Evolutionary conservation across 2,329 filamentous ascomycete species (phyloP).

Genomic region (Diaporthe ilicicola): DNA sequence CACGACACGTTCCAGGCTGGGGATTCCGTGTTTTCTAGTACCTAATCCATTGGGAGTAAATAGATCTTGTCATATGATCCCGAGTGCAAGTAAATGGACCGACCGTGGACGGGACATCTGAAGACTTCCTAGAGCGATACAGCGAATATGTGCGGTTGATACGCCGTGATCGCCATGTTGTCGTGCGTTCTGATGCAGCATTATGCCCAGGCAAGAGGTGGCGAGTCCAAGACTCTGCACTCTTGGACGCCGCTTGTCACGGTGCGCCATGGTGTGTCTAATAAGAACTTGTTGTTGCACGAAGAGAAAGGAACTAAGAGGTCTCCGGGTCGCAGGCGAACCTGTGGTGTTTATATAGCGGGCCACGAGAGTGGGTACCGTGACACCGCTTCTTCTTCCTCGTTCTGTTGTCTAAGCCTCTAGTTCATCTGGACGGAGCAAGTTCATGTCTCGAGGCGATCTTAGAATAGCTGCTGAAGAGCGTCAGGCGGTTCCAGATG

Average conservation of each 20-base stretch:
- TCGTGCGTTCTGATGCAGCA: background rate
- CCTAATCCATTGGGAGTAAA: background rate
- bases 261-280: too few relatives aligned
- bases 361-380: too few relatives aligned
- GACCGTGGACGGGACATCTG: too few relatives aligned
- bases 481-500: background rate
- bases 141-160: background rate
- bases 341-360: too few relatives aligned
- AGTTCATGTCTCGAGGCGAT: background rate
- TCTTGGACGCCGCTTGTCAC: too few relatives aligned
- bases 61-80: background rate
- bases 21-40: background rate
- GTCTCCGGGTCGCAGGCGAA: too few relatives aligned
- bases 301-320: too few relatives aligned
- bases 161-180: background rate
- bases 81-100: background rate
- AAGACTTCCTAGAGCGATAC: background rate
- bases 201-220: background rate
- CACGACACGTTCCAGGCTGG: constrained; percentile 1
- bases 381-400: background rate
- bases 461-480: constrained; percentile 9
- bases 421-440: constrained; percentile 3
- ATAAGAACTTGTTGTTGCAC: too few relatives aligned
- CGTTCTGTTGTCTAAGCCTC: background rate
- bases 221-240: background rate